phyloP scores from a whole-genome alignment of 495 filamentous ascomycete species.

The Penicillium coffeae region DNA sequence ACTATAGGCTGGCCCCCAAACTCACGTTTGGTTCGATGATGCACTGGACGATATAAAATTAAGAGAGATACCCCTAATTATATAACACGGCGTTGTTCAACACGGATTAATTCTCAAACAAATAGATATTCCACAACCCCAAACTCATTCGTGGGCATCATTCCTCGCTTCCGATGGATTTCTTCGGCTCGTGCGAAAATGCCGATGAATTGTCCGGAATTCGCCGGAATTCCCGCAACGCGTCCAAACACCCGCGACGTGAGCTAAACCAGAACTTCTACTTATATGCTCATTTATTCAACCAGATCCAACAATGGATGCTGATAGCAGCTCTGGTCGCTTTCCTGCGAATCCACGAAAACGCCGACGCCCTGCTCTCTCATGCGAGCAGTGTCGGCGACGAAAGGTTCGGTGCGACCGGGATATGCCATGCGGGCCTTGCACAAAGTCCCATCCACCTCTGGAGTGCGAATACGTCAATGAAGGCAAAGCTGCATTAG shows the following conservation, averaged over 20 bases:
- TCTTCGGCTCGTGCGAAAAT: too few species aligned
- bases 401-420: constrained; percentile 48
- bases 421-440: constrained; percentile 35
- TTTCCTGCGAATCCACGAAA: constrained; percentile 22
- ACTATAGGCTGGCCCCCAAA: too few species aligned
- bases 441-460: constrained; percentile 27
- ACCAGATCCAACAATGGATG: neutral
- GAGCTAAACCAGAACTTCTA: neutral
- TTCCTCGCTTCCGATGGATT: too few species aligned
- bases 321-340: neutral
- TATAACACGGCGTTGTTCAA: neutral
- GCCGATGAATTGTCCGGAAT: constrained; percentile 1
- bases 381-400: constrained; percentile 41
- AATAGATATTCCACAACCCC: too few species aligned
- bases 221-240: constrained; percentile 5
- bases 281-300: neutral
- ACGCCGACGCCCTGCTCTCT: constrained; percentile 37
- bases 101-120: too few species aligned
- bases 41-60: neutral
- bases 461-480: constrained; percentile 21
- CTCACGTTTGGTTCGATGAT: neutral
- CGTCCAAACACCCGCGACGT: neutral
- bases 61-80: neutral
- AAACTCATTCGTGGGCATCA: too few species aligned
- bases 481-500: constrained; percentile 16